Conservation (phyloP, 805 yeast genomes). For the Kuraishia floccosa region DNA sequence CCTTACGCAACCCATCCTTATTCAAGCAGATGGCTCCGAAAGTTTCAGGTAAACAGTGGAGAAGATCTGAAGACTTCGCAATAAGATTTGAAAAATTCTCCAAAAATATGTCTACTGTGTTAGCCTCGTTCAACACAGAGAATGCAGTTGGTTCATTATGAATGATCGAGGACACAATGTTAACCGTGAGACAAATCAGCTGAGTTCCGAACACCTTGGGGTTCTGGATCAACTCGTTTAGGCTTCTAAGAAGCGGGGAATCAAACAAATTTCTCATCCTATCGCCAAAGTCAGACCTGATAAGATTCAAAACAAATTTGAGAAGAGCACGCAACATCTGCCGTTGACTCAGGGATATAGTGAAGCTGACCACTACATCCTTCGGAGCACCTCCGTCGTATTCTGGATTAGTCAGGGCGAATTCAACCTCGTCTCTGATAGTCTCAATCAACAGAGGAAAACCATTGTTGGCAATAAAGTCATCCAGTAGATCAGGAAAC, state of each 20-base stretch:
- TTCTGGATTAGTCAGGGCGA: conserved; percentile 48
- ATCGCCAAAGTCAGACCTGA: conserved; percentile 73
- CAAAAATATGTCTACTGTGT: conserved; percentile 54
- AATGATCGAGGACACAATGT: conserved; percentile 56
- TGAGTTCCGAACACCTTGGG: conserved; percentile 57
- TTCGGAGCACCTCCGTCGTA: conserved; percentile 48
- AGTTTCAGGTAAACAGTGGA: conserved; percentile 57
- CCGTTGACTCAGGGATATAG: conserved; percentile 49
- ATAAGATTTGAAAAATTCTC: conserved; percentile 44
- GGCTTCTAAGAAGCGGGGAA: conserved; percentile 56
- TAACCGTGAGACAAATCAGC: conserved; percentile 47
- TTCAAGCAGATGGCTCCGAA: conserved; percentile 79
- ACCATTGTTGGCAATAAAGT: conserved; percentile 60
- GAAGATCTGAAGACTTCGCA: conserved; percentile 44
- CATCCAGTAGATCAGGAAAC: conserved; percentile 40
- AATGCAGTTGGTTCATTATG: conserved; percentile 90
- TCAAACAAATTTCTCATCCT: conserved; percentile 78
- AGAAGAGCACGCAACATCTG: conserved; percentile 46
- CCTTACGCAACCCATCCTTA: conserved; percentile 52
- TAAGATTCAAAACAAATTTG: conserved; percentile 50
- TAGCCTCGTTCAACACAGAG: conserved; percentile 68
- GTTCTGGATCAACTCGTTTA: conserved; percentile 47
- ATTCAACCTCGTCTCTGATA: conserved; percentile 51
- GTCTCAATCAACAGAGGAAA: conserved; percentile 48
- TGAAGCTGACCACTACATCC: conserved; percentile 35